Base-by-base conservation (phyloP, 257 asterid genomes). In the Jasminum sambac region DNA sequence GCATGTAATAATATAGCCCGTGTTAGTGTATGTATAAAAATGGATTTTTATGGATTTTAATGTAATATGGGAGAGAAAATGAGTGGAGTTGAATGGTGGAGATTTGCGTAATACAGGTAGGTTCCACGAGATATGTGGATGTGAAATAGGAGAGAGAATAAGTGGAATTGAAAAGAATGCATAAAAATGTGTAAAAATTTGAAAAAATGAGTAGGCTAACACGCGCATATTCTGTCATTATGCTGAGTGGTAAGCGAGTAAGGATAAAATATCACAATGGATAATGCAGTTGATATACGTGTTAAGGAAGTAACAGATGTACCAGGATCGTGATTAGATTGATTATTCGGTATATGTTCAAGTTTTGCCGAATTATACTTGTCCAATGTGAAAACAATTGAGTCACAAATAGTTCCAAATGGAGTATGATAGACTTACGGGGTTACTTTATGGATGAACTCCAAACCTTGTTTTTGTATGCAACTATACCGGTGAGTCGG, bases 401-500 rank as follows among this genome's bases (percentile, higher is more conserved):
- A 55, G 62, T 19, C 14, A 48, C 19, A 21, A 19, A 9, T 55
- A 55, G 36, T 55, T 23, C 62, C 23, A 55, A 21, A 14, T 23
- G 23, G 62, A 55, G 62, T 23, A 10, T 14, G 11, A 4, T 55
- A 16, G 16, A 55, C 16, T 55, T 55, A 10, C 9, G 5, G 16
- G 62, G 16, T 23, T 23, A 5, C 36, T 23, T 23, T 19, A 55
- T 55, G 21, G 36, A 55, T n/a, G 19, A 21, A 41, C 50, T 21
- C 65, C 39, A 9, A n/a, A 21, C 3, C 55, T 68, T 30, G 7
- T 55, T 39, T 63, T 26, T 57, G 62, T 52, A 19, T 64, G 41
- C 75, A 38, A 41, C 66, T 37, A 65, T 52, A 64, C 40, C 64
- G 41, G 44, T 46, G 11, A 24, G n/a, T 64, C 64, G 41, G 44